Evolutionary conservation across 495 filamentous ascomycete species (phyloP).

Genomic region (Penicillium ucsense): DNA sequence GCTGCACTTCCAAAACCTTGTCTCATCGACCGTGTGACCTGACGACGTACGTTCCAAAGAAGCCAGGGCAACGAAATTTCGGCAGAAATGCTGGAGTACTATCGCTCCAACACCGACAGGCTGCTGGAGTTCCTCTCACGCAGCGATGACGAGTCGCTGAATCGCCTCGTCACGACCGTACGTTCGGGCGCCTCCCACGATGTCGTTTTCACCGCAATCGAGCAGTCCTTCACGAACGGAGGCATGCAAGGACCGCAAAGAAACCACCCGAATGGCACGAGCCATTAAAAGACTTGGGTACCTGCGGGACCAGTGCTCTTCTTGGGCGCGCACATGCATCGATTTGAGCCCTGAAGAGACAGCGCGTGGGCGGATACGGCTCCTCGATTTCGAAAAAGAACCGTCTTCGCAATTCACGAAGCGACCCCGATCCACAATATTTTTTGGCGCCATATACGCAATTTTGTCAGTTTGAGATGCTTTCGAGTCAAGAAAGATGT

Average conservation of each 20-base stretch:
- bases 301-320: no score
- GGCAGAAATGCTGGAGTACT: slow-evolving; percentile 14
- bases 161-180: slow-evolving; percentile 20
- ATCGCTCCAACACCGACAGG: slow-evolving; percentile 20
- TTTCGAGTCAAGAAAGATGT: no score
- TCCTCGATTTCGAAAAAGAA: no score
- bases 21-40: neutral
- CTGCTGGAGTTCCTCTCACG: slow-evolving; percentile 20
- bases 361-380: no score
- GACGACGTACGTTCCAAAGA: neutral
- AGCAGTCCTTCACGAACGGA: slow-evolving; percentile 1
- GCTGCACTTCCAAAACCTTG: no score
- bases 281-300: neutral
- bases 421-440: no score
- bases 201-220: slow-evolving; percentile 19
- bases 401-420: no score
- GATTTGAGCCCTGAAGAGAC: no score
- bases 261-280: neutral
- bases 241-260: neutral
- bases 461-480: no score
- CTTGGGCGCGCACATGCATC: no score
- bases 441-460: no score
- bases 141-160: slow-evolving; percentile 15
- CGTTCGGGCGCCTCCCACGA: slow-evolving; percentile 25
- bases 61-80: neutral